Evolutionary conservation across 352 stramenopile species (phyloP).

Genomic region (Poterioochromonas sp.): DNA sequence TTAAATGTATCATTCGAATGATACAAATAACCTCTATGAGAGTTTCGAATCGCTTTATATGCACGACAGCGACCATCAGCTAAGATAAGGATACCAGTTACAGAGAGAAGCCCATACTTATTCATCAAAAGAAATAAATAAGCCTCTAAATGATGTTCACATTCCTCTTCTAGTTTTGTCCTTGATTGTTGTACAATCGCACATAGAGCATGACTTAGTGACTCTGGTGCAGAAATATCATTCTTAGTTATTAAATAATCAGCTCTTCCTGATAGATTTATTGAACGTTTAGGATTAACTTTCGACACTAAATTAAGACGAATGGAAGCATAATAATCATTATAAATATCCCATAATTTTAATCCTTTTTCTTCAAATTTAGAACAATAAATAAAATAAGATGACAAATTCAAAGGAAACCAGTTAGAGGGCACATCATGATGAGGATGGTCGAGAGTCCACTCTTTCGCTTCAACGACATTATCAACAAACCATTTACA

Average conservation of each 20-base stretch:
- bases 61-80: neutral
- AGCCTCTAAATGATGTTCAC: neutral
- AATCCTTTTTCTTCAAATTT: neutral
- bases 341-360: neutral
- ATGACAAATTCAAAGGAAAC: no score
- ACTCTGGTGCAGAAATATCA: neutral
- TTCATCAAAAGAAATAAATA: slow-evolving; percentile 23
- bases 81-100: neutral
- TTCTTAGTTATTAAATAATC: neutral
- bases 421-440: no score
- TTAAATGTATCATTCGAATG: neutral
- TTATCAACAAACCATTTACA: no score
- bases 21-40: neutral
- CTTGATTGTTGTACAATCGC: neutral
- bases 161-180: neutral
- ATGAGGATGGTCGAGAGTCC: no score
- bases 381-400: no score
- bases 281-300: neutral
- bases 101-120: neutral
- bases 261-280: neutral
- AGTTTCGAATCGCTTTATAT: neutral
- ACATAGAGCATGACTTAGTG: neutral
- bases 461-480: no score
- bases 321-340: neutral
- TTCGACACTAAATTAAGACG: neutral